Percentiles rank a stretch among this genome's conserved stretches.
phyloP scores from a whole-genome alignment of 768 basidiomycete genomes.

The Astraeus odoratus region DNA sequence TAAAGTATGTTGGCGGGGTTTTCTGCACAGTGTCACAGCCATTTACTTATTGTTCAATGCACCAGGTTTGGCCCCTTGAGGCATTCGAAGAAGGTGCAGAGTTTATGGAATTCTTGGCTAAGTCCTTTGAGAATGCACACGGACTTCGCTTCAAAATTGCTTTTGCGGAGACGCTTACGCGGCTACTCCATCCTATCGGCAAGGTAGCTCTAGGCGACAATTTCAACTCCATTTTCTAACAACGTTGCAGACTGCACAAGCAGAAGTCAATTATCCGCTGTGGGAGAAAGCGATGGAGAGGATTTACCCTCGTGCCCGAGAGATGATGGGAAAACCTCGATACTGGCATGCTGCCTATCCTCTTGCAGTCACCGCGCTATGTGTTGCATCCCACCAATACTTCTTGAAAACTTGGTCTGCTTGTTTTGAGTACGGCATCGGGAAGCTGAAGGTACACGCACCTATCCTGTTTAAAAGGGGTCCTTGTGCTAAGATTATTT shows the following conservation, averaged over 20 bases:
- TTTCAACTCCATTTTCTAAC: background rate
- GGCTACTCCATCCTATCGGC: conserved; percentile 78
- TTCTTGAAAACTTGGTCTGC: conserved; percentile 78
- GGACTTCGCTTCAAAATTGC: conserved; percentile 76
- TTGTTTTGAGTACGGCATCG: conserved; percentile 64
- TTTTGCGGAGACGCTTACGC: conserved; percentile 76
- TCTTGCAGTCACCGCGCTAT: conserved; percentile 73
- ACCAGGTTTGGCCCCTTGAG: conserved; percentile 87
- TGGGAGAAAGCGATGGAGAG: conserved; percentile 90
- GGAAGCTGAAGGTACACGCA: conserved; percentile 70
- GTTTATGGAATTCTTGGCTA: conserved; percentile 78
- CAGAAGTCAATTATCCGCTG: conserved; percentile 90
- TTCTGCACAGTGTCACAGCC: too few species aligned
- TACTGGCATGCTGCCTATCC: conserved; percentile 90
- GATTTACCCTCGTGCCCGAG: conserved; percentile 74
- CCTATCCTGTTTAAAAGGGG: background rate
- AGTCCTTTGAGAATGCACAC: conserved; percentile 77
- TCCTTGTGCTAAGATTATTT: conserved; percentile 1
- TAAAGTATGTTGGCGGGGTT: conserved; percentile 60
- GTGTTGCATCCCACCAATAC: conserved; percentile 80
- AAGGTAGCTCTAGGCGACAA: conserved; percentile 44
- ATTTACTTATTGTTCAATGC: conserved; percentile 3
- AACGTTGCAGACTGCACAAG: conserved; percentile 70
- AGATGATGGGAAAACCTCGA: conserved; percentile 81
- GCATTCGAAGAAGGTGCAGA: conserved; percentile 92